A percentile compares a stretch with the other conserved stretches of the same genome.
Evolutionary conservation across 2,329 filamentous ascomycete genomes (phyloP).

Genomic region (Epichloe scottii): DNA sequence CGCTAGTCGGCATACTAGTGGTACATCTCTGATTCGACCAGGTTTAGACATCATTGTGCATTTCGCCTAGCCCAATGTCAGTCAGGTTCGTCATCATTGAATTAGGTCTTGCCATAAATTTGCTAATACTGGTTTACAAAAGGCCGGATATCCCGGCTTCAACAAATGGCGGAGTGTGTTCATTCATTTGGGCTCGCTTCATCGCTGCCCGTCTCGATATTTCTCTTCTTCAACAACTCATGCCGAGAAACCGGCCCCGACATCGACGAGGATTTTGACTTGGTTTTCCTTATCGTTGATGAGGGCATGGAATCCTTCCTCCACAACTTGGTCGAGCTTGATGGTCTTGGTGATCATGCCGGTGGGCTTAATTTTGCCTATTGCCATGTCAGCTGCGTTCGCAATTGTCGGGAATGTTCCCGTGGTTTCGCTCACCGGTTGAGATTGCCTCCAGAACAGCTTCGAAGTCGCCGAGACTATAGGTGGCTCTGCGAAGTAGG

Average conservation of each 20-base stretch:
- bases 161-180: neutral
- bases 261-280: conserved; percentile 48
- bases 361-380: conserved; percentile 36
- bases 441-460: conserved; percentile 41
- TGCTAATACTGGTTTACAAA: neutral
- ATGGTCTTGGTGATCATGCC: conserved; percentile 51
- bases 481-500: conserved; percentile 29
- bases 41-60: too few species aligned
- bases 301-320: conserved; percentile 43
- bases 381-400: neutral
- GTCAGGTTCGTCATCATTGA: neutral
- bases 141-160: neutral
- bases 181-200: neutral
- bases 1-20: too few species aligned
- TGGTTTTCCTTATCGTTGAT: conserved; percentile 48
- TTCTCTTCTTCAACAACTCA: neutral
- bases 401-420: neutral
- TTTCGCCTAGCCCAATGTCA: too few species aligned
- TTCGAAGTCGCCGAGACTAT: conserved; percentile 32
- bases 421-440: conserved; percentile 4
- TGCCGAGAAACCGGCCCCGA: conserved; percentile 8
- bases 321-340: conserved; percentile 39
- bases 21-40: too few species aligned
- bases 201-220: neutral
- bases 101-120: neutral